Conservation (phyloP, 169 alveolate species). For the Cystoisospora suis region DNA sequence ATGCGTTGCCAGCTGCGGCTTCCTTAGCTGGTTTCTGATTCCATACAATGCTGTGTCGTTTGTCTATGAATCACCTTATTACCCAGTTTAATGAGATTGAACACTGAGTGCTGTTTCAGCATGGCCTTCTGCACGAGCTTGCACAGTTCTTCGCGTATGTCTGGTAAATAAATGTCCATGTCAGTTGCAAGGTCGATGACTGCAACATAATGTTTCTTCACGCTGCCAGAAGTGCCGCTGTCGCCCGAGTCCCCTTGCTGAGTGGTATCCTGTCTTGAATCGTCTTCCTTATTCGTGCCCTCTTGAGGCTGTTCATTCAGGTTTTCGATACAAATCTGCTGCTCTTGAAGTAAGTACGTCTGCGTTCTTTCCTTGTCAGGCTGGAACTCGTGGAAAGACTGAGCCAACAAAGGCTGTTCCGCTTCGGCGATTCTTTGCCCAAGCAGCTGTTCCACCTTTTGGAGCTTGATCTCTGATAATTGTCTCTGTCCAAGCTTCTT, state of each 20-base stretch:
- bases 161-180: not conserved
- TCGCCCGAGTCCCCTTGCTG: not conserved
- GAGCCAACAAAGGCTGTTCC: not conserved
- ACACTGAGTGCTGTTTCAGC: slow-evolving; percentile 31
- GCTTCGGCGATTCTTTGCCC: not conserved
- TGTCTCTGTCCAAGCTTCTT: not conserved
- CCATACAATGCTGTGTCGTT: not conserved
- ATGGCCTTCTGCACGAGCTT: slow-evolving; percentile 25
- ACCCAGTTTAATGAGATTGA: slow-evolving; percentile 30
- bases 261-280: not conserved
- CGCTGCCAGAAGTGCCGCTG: not conserved
- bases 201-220: not conserved
- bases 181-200: slow-evolving; percentile 20
- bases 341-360: not conserved
- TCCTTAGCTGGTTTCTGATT: not conserved
- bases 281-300: too few species aligned
- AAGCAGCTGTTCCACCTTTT: not conserved
- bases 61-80: slow-evolving; percentile 42
- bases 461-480: not conserved
- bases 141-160: slow-evolving; percentile 32
- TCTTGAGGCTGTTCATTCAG: too few species aligned
- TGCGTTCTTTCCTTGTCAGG: not conserved
- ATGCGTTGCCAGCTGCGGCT: too few species aligned
- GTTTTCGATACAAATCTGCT: not conserved
- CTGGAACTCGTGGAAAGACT: too few species aligned